Percentiles rank a stretch among this genome's conserved stretches.
Conservation (phyloP, 108 stramenopile genomes). For the Fragilaria radians region DNA sequence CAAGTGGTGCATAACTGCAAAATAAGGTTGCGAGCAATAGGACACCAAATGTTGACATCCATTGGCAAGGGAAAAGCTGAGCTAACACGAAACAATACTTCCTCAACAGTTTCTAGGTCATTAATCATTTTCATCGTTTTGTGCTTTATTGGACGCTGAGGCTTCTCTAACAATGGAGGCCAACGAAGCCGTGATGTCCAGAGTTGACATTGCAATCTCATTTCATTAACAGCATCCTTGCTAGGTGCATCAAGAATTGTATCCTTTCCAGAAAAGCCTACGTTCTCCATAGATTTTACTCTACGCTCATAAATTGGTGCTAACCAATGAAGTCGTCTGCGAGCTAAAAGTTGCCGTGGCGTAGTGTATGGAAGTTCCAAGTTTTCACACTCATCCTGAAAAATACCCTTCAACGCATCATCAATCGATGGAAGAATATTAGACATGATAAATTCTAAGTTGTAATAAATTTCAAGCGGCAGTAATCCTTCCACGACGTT, state of each 20-base stretch:
- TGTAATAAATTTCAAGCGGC: constrained; percentile 14
- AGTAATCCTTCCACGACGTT: constrained; percentile 22
- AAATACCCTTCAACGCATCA: background rate
- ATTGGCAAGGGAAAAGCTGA: constrained; percentile 16
- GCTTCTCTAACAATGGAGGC: background rate
- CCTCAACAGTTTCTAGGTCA: constrained; percentile 21
- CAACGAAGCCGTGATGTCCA: background rate
- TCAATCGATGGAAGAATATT: background rate
- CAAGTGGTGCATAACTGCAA: constrained; percentile 5
- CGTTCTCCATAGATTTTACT: background rate
- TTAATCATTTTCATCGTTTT: background rate
- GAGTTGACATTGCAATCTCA: background rate
- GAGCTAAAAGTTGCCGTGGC: constrained; percentile 24
- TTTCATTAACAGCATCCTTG: background rate
- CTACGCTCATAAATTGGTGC: background rate
- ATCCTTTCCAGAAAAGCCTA: background rate
- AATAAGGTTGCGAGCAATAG: constrained; percentile 20
- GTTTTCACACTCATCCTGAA: background rate
- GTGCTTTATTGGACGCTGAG: background rate
- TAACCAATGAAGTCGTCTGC: constrained; percentile 33
- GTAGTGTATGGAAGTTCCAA: background rate
- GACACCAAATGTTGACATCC: constrained; percentile 31
- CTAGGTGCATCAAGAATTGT: background rate
- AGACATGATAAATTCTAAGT: background rate
- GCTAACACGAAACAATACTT: constrained; percentile 21